phyloP scores from a whole-genome alignment of 1,284 basidiomycete genomes.

The Farysia itapuensis region DNA sequence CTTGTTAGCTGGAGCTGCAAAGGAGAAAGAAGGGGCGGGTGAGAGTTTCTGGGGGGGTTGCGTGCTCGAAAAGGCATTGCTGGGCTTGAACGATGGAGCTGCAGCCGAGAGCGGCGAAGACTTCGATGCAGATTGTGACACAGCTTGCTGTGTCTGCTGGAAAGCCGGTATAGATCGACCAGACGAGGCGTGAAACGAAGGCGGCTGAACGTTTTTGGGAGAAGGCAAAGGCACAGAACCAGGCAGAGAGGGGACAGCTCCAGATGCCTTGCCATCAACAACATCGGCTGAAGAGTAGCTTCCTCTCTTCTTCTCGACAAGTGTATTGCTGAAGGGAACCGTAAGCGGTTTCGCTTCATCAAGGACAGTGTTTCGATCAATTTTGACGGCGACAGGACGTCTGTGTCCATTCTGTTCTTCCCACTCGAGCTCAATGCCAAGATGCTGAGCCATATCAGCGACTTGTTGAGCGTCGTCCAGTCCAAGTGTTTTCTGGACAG shows the following conservation, averaged over 20 bases:
- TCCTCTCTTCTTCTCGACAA: slow-evolving; percentile 74
- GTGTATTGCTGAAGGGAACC: slow-evolving; percentile 63
- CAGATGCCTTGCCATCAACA: slow-evolving; percentile 69
- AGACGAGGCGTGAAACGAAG: too few relatives aligned
- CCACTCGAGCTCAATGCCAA: slow-evolving; percentile 59
- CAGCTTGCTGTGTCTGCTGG: neutral
- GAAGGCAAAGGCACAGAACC: neutral
- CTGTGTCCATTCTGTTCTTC: slow-evolving; percentile 22
- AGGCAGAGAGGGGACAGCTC: slow-evolving; percentile 6
- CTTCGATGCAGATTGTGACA: slow-evolving; percentile 1
- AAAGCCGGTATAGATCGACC: too few relatives aligned
- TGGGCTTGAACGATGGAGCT: slow-evolving; percentile 11
- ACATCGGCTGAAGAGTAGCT: slow-evolving; percentile 70
- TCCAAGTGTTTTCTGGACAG: slow-evolving; percentile 25
- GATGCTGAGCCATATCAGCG: slow-evolving; percentile 53
- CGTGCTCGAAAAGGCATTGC: neutral
- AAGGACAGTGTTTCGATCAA: slow-evolving; percentile 62
- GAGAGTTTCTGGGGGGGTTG: neutral
- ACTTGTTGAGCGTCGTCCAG: slow-evolving; percentile 43
- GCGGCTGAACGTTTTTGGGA: neutral
- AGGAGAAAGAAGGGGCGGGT: neutral
- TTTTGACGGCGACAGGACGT: slow-evolving; percentile 14
- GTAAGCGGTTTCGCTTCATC: slow-evolving; percentile 62
- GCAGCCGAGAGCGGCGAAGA: slow-evolving; percentile 16
- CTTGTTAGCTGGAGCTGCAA: neutral